A percentile compares a stretch with the other conserved stretches of the same genome.
Conservation (phyloP, 108 stramenopile genomes). For the Fistulifera pelliculosa region DNA sequence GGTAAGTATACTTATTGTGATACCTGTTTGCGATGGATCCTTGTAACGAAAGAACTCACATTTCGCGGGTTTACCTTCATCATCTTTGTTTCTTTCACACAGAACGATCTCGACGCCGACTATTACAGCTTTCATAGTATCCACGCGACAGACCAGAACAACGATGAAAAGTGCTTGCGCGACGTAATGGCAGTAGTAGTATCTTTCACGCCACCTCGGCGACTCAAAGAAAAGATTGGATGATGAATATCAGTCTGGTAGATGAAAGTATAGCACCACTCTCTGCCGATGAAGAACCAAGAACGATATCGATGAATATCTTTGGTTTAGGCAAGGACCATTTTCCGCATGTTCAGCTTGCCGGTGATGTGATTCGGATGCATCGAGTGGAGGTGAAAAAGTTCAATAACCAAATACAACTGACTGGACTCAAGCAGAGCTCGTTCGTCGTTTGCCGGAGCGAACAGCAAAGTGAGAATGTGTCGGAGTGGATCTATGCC, state of each 20-base stretch:
- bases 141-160: neutral
- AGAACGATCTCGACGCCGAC: slow-evolving; percentile 1
- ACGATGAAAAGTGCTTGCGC: slow-evolving; percentile 3
- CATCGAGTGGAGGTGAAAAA: slow-evolving; percentile 25
- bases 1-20: too few relatives aligned
- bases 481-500: neutral
- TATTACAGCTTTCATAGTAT: slow-evolving; percentile 1
- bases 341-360: slow-evolving; percentile 40
- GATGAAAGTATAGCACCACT: slow-evolving; percentile 45
- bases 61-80: neutral
- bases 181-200: slow-evolving; percentile 51
- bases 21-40: too few relatives aligned
- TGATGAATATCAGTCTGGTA: slow-evolving; percentile 46
- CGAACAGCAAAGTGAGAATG: neutral
- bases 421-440: slow-evolving; percentile 16
- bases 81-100: neutral
- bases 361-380: slow-evolving; percentile 60
- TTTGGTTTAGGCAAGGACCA: slow-evolving; percentile 40
- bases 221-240: slow-evolving; percentile 56
- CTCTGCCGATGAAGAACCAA: neutral
- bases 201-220: slow-evolving; percentile 41
- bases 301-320: slow-evolving; percentile 31
- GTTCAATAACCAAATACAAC: slow-evolving; percentile 15
- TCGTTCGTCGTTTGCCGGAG: slow-evolving; percentile 27
- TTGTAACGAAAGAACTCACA: too few relatives aligned